Evolutionary conservation across 768 basidiomycete species (phyloP).

Genomic region (Fomitopsis serialis): DNA sequence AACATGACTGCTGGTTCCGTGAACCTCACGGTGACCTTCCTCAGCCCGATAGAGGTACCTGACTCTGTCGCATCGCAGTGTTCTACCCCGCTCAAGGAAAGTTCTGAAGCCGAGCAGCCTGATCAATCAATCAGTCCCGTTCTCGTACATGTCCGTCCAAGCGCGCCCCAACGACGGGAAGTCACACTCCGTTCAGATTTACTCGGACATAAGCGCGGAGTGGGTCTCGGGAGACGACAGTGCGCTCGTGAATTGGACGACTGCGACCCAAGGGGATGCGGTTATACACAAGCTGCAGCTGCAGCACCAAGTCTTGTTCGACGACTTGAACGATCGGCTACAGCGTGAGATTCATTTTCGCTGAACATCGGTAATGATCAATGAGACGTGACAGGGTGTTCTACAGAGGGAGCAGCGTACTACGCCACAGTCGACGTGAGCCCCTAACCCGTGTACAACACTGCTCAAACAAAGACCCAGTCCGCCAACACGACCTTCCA

Average conservation of each 20-base stretch:
- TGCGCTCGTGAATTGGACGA: slow-evolving; percentile 44
- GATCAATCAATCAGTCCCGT: slow-evolving; percentile 55
- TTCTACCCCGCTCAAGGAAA: too few species aligned
- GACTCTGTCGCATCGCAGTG: too few species aligned
- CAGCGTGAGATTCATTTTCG: slow-evolving; percentile 38
- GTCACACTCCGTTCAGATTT: slow-evolving; percentile 29
- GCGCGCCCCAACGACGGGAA: slow-evolving; percentile 28
- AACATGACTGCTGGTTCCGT: slow-evolving; percentile 58
- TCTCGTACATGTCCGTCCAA: slow-evolving; percentile 30
- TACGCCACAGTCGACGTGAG: not conserved
- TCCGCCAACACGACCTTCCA: slow-evolving; percentile 15
- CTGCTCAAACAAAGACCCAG: too few species aligned
- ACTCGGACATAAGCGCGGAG: slow-evolving; percentile 34
- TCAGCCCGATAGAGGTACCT: slow-evolving; percentile 64
- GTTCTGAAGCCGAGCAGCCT: slow-evolving; percentile 50
- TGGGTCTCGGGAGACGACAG: slow-evolving; percentile 15
- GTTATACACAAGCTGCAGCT: slow-evolving; percentile 1
- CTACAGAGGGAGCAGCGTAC: not conserved
- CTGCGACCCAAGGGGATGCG: slow-evolving; percentile 21
- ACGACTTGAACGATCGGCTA: slow-evolving; percentile 51
- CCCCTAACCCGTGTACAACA: too few species aligned
- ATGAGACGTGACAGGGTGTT: too few species aligned
- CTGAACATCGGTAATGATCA: not conserved
- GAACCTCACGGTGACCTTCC: slow-evolving; percentile 54
- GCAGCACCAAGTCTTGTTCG: slow-evolving; percentile 31